Evolutionary conservation across 148 eudicot species (phyloP), one percentile per base, ranked within the genome.

Genomic region (Arbutus unedo): DNA sequence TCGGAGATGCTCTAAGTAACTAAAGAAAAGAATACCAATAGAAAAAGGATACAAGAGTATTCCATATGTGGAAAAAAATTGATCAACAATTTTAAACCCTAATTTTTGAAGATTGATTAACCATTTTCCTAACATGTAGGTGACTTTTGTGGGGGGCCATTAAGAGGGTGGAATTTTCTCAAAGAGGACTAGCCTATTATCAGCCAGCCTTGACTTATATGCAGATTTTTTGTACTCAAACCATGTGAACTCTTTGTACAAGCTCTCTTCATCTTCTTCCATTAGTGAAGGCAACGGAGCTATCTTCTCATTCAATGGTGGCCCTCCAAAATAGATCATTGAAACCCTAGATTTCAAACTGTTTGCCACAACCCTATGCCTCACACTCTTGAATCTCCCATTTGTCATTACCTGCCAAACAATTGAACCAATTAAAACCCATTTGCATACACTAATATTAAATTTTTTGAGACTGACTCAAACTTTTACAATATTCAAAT

Each of bases 251-350:
- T 90, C 92, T 75, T 88, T 87, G 81, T 90, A 90, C 88, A 90
- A 87, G 82, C 92, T 90, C 85, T 78, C 70, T 44, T 86, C 82
- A 21, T 87, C 88, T 21, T 82, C 86, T 64, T 82, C 83, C 83
- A 88, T 83, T 0, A 89, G 81, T 75, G 92, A 90, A 8, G 92
- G 82, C 86, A 90, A 84, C 74, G 92, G 92, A 72, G 90, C 91
- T 79, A 90, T 90, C 85, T 87, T 85, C 78, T 90, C 89, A 81
- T 81, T 87, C 88, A 90, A 75, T 25, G 92, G 92, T 54, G 92
- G 92, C 80, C 92, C 92, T 81, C 90, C 92, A 81, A 90, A 90
- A 68, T 87, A 90, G 18, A 90, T 90, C 92, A 90, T 90, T 75
- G 92, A 90, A 68, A 90, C 81, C 82, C 92, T 90, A 23, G 90